A percentile compares a stretch with the other conserved stretches of the same genome.
These are phyloP conservation scores for Ilex aquifolium DNA, from an alignment of 257 asterid species.

Conservation along the genomic window DNA sequence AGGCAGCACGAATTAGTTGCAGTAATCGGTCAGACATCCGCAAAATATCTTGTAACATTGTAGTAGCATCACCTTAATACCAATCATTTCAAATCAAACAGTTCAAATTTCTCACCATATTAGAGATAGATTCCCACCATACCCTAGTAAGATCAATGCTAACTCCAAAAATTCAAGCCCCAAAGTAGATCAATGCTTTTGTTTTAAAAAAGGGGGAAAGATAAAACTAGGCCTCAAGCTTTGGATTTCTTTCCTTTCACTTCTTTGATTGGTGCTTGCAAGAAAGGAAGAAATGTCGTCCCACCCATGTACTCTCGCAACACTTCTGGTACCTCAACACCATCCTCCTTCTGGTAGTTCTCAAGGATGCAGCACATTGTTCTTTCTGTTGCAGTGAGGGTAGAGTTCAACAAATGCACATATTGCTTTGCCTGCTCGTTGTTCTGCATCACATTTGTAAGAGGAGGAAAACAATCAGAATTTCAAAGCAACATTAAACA, in stretches of 20 bases:
- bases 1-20: too few relatives aligned
- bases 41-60: too few relatives aligned
- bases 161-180: too few relatives aligned
- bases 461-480: not conserved
- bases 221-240: not conserved
- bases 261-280: conserved; percentile 37
- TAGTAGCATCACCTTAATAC: too few relatives aligned
- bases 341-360: conserved; percentile 81
- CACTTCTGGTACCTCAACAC: conserved; percentile 82
- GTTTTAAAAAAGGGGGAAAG: not conserved
- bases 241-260: conserved; percentile 43
- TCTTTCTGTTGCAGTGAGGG: conserved; percentile 95
- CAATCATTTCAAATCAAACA: too few relatives aligned
- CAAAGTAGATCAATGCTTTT: too few relatives aligned
- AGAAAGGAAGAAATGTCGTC: conserved; percentile 62
- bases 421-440: conserved; percentile 71
- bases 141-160: too few relatives aligned
- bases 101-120: too few relatives aligned
- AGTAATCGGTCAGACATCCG: too few relatives aligned
- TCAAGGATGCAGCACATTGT: conserved; percentile 87
- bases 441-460: conserved; percentile 42
- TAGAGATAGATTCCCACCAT: too few relatives aligned
- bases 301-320: conserved; percentile 70
- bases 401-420: conserved; percentile 87
- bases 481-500: not conserved